A percentile compares a stretch with the other conserved stretches of the same genome.
These are phyloP conservation scores for Phialocephala sp. DNA, from an alignment of 2,329 filamentous ascomycete genomes.

Conservation along the genomic window DNA sequence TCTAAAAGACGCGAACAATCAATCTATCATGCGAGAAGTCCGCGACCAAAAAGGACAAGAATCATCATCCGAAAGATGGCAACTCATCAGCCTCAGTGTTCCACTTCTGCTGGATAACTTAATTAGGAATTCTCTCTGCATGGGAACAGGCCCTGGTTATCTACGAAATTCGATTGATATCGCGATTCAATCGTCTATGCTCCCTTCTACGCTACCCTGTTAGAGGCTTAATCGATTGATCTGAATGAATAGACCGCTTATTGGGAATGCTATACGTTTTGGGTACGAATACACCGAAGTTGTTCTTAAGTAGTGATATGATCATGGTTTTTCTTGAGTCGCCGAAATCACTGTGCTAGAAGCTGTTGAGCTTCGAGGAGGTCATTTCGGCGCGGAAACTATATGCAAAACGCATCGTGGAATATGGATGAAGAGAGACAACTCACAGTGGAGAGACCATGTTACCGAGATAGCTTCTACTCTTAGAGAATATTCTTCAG, in stretches of 20 bases:
- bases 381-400: background rate
- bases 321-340: background rate
- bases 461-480: background rate
- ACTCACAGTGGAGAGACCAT: background rate
- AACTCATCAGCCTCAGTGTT: slow-evolving; percentile 1
- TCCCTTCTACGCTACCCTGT: background rate
- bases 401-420: background rate
- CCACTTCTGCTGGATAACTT: slow-evolving; percentile 13
- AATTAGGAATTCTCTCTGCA: slow-evolving; percentile 9
- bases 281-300: background rate
- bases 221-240: background rate
- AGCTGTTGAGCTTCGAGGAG: background rate
- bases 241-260: background rate
- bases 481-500: background rate
- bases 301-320: background rate
- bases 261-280: background rate
- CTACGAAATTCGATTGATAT: slow-evolving; percentile 8
- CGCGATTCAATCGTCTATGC: slow-evolving; percentile 14
- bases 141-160: slow-evolving; percentile 19
- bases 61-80: background rate
- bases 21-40: slow-evolving; percentile 5
- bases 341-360: background rate
- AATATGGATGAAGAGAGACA: background rate
- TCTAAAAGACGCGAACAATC: background rate
- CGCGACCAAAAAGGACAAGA: background rate